Evolutionary conservation across 1,284 basidiomycete species (phyloP), one percentile per base, ranked within the genome.

Genomic region (Takashimella koratensis): DNA sequence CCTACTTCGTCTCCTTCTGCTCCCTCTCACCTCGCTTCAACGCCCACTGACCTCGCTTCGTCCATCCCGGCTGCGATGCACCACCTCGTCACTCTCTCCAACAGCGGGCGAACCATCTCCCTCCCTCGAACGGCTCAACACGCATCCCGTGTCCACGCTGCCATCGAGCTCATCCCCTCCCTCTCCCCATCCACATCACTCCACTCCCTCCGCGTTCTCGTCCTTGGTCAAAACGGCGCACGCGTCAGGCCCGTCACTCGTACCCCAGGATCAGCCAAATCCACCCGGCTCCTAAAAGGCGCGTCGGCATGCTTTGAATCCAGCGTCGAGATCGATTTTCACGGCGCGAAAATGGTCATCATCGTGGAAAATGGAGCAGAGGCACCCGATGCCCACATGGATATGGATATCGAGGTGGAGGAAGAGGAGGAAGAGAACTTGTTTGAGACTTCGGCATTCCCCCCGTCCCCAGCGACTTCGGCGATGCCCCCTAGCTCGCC

Each of bases 141-240:
- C 51, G 73, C 73, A 16, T 71, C 70, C 0, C 58, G 74, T 20
- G 57, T 71, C 6, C 74, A 76, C 54, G 70, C 71, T 1, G 62
- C 60, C 12, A 58, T 67, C 12, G 70, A 73, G 54, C 60, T 67
- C n/a, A 43, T 64, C 19, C 41, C 47, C 2, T 30, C 51, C 1
- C 25, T 20, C 3, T 21, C 39, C n/a, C 8, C 30, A 8, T 36
- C 30, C 8, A n/a, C n/a, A n/a, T n/a, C n/a, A n/a, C 11, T 42
- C 2, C 51, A 58, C 8, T 20, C 52, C 0, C 39, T 70, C 2
- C 62, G 73, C 5, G 49, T 76, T 12, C 21, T 70, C n/a, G 72
- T 73, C 2, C 47, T 74, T 1, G 73, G 74, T n/a, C 74, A 75
- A 59, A 76, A 76, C 57, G 74, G 74, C n/a, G 54, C 71, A 24